Percentiles rank a stretch among this genome's conserved stretches.
Conservation (phyloP, 495 filamentous ascomycete genomes). For the Filosporella fistucella region DNA sequence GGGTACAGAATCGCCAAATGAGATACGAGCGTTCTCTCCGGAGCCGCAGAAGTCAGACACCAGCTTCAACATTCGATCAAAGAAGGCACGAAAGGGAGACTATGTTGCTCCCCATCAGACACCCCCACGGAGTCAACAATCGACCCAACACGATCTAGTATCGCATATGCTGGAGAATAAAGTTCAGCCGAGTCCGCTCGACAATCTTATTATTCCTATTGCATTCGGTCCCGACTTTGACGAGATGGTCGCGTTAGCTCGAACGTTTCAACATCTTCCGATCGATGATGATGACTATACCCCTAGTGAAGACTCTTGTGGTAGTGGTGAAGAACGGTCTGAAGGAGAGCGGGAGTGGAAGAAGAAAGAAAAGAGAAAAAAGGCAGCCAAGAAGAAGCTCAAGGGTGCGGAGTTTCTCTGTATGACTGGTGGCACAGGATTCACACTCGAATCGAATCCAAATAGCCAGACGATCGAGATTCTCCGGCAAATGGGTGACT, state of each 20-base stretch:
- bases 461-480: constrained; percentile 74
- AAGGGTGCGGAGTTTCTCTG: constrained; percentile 56
- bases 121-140: constrained; percentile 9
- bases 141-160: neutral
- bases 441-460: constrained; percentile 34
- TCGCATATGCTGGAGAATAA: no score
- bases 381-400: constrained; percentile 5
- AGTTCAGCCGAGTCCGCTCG: neutral
- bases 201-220: neutral
- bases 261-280: constrained; percentile 25
- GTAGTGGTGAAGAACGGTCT: neutral
- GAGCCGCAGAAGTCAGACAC: constrained; percentile 4
- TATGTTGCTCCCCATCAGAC: constrained; percentile 15
- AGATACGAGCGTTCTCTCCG: neutral
- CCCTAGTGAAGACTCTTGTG: constrained; percentile 9
- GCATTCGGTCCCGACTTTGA: constrained; percentile 42
- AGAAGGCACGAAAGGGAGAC: constrained; percentile 15
- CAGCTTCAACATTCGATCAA: constrained; percentile 4
- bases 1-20: neutral
- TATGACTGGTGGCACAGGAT: constrained; percentile 45
- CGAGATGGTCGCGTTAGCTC: constrained; percentile 52
- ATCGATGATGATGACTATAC: constrained; percentile 32
- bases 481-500: constrained; percentile 77
- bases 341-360: neutral
- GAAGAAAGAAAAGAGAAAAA: constrained; percentile 5